Percentiles rank a stretch among this genome's conserved stretches.
Conservation (phyloP, 176 grass and related monocot genomes). For the Bonia amplexicaulis region DNA sequence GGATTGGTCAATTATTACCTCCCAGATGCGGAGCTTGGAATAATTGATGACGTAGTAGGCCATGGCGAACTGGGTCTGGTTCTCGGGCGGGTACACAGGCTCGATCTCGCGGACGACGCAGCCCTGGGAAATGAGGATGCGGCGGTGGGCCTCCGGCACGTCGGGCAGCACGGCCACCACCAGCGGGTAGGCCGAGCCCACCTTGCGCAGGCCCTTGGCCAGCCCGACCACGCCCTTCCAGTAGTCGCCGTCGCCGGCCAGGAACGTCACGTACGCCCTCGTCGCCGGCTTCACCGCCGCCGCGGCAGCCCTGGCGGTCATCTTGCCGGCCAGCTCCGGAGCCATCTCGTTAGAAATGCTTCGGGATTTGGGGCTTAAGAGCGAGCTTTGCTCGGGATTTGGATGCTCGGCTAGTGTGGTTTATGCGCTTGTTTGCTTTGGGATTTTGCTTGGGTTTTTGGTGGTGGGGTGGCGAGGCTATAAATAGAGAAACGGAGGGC, state of each 20-base stretch:
- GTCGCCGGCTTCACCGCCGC: slow-evolving; percentile 27
- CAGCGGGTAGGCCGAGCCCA: slow-evolving; percentile 48
- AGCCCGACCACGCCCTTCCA: slow-evolving; percentile 78
- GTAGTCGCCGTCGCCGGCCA: slow-evolving; percentile 79
- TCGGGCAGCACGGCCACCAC: slow-evolving; percentile 78
- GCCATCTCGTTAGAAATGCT: slow-evolving; percentile 40
- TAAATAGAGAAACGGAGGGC: slow-evolving; percentile 42
- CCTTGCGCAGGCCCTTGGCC: slow-evolving; percentile 78
- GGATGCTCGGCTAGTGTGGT: background rate
- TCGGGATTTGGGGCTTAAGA: background rate
- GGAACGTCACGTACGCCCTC: slow-evolving; percentile 70
- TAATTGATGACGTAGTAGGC: slow-evolving; percentile 94
- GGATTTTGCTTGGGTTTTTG: slow-evolving; percentile 16
- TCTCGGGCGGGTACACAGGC: slow-evolving; percentile 81
- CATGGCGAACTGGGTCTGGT: slow-evolving; percentile 91
- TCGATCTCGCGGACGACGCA: slow-evolving; percentile 80
- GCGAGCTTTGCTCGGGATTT: background rate
- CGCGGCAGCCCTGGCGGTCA: slow-evolving; percentile 17
- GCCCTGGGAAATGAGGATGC: slow-evolving; percentile 58
- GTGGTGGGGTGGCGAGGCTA: background rate
- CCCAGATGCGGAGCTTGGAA: slow-evolving; percentile 97
- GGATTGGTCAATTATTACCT: slow-evolving; percentile 18
- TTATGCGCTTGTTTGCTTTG: background rate
- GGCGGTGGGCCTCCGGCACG: slow-evolving; percentile 72
- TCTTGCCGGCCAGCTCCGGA: slow-evolving; percentile 29